Conservation (phyloP, 345 rosid species). For the Murraya koenigii region DNA sequence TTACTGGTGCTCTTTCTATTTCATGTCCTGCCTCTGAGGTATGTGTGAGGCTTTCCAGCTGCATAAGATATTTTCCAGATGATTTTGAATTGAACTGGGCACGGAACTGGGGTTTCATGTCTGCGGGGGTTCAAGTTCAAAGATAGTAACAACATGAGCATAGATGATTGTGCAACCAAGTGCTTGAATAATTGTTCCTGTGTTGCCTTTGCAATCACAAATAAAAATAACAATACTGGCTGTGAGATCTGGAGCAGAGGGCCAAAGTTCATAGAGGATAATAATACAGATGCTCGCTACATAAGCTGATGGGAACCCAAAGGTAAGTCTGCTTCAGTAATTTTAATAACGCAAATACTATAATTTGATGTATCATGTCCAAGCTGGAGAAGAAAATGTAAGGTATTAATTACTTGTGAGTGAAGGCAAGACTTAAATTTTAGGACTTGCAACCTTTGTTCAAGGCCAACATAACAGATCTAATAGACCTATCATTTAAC, state of each 20-base stretch:
- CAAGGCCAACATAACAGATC: too few relatives aligned
- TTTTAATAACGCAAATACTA: too few relatives aligned
- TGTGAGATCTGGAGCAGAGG: conserved; percentile 25
- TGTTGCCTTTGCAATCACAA: conserved; percentile 20
- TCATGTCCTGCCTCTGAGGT: neutral
- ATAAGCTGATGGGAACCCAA: neutral
- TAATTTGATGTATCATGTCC: neutral
- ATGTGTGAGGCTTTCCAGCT: neutral
- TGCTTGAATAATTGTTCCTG: conserved; percentile 26
- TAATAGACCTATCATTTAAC: too few relatives aligned
- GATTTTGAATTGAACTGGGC: too few relatives aligned
- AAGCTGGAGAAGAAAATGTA: neutral
- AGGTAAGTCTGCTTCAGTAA: neutral
- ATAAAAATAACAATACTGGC: neutral
- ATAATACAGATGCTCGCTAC: too few relatives aligned
- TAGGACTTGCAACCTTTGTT: too few relatives aligned
- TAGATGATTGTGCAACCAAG: conserved; percentile 4
- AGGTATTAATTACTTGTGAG: too few relatives aligned
- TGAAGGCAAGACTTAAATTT: too few relatives aligned
- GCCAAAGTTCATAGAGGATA: neutral
- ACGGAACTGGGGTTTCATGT: neutral
- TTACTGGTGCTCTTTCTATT: neutral
- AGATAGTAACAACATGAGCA: conserved; percentile 1
- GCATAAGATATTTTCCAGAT: neutral
- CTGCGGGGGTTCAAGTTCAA: neutral